Conservation (phyloP, 148 eudicot species). For the Rhododendron griersonianum region DNA sequence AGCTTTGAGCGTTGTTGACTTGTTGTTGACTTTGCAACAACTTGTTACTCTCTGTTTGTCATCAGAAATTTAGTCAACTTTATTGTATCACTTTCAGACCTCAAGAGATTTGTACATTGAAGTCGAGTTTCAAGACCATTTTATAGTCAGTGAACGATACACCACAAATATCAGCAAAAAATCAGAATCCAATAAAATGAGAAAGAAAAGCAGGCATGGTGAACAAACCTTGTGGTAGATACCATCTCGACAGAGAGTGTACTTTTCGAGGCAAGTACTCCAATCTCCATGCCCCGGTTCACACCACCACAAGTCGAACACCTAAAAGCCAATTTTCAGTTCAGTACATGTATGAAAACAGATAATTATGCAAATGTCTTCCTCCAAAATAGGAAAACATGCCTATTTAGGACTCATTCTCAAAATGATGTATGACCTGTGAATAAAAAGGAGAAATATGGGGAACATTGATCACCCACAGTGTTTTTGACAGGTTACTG, state of each 20-base stretch:
- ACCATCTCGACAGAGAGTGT: slow-evolving; percentile 85
- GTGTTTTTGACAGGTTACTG: neutral
- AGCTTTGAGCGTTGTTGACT: too few relatives aligned
- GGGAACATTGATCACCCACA: neutral
- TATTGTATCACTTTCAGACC: neutral
- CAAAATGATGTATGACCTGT: neutral
- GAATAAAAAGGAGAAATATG: neutral
- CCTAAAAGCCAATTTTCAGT: slow-evolving; percentile 39
- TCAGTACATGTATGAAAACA: neutral
- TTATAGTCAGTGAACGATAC: neutral
- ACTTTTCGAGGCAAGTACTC: slow-evolving; percentile 88
- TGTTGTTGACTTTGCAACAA: neutral
- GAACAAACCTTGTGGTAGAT: slow-evolving; percentile 82
- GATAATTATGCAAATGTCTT: neutral
- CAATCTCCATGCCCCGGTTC: slow-evolving; percentile 98
- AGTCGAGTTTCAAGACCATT: neutral
- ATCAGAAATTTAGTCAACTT: neutral
- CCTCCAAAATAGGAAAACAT: neutral
- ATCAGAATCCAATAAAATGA: neutral
- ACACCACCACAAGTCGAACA: slow-evolving; percentile 78
- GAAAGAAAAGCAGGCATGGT: neutral
- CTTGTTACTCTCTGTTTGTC: neutral
- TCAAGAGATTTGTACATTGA: neutral
- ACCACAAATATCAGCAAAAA: neutral
- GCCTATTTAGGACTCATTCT: neutral